Evolutionary conservation across 768 basidiomycete species (phyloP).

Genomic region (Phaeolepiota aurea): DNA sequence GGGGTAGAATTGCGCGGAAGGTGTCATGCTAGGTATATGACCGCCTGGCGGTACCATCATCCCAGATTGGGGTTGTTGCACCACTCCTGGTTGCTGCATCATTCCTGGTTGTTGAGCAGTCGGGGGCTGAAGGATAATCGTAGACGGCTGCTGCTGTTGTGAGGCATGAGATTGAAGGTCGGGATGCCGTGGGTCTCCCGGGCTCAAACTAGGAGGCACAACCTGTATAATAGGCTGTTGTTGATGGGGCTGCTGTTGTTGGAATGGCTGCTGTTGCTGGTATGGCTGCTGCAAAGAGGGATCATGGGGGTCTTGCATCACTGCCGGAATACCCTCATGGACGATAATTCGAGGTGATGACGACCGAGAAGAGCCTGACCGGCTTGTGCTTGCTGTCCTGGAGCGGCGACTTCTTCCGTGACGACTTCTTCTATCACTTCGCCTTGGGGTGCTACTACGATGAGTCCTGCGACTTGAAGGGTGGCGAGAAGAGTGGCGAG

Average conservation of each 20-base stretch:
- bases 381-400: slow-evolving; percentile 5
- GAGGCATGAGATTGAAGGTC: slow-evolving; percentile 13
- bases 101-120: slow-evolving; percentile 5
- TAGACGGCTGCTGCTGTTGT: slow-evolving; percentile 16
- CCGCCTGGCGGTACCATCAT: slow-evolving; percentile 1
- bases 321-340: slow-evolving; percentile 5
- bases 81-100: slow-evolving; percentile 1
- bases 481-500: not conserved
- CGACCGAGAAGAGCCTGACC: not conserved
- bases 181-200: slow-evolving; percentile 16
- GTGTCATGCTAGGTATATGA: slow-evolving; percentile 1
- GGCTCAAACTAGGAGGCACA: slow-evolving; percentile 11
- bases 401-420: not conserved
- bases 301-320: slow-evolving; percentile 10
- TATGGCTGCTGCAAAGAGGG: not conserved
- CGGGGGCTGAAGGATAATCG: slow-evolving; percentile 20
- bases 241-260: slow-evolving; percentile 3
- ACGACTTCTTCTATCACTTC: not conserved
- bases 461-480: not conserved
- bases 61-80: slow-evolving; percentile 1
- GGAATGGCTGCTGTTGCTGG: not conserved
- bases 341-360: not conserved
- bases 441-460: not conserved
- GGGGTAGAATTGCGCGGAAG: not conserved
- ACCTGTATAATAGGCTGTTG: slow-evolving; percentile 8